These are phyloP conservation scores for Fonsecaea monophora DNA, from an alignment of 2,329 filamentous ascomycete genomes.

Conservation along the genomic window DNA sequence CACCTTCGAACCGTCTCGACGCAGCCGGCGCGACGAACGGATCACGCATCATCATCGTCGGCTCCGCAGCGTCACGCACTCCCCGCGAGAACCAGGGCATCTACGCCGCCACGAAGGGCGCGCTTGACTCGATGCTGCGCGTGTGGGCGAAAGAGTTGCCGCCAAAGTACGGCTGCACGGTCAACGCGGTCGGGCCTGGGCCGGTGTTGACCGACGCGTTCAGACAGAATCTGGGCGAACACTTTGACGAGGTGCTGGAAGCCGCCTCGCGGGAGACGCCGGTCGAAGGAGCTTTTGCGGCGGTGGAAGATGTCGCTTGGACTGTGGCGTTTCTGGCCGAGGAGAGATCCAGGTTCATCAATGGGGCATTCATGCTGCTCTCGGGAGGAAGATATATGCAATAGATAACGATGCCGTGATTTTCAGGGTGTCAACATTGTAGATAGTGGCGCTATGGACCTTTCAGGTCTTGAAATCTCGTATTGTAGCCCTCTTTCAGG, in stretches of 20 bases:
- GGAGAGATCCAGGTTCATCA: constrained; percentile 57
- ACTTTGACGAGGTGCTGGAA: constrained; percentile 52
- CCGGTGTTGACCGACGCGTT: constrained; percentile 43
- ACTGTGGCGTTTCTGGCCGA: constrained; percentile 56
- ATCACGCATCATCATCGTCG: constrained; percentile 52
- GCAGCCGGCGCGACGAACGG: constrained; percentile 22
- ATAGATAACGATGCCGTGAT: too few species aligned
- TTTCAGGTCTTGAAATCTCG: too few species aligned
- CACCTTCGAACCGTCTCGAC: neutral
- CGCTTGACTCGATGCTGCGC: constrained; percentile 50
- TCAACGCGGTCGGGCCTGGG: constrained; percentile 44
- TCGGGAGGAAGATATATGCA: too few species aligned
- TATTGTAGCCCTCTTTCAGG: too few species aligned
- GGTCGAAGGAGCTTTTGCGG: too few species aligned
- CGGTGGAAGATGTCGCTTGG: constrained; percentile 54
- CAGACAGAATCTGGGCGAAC: constrained; percentile 48
- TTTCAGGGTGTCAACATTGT: too few species aligned
- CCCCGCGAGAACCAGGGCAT: constrained; percentile 45
- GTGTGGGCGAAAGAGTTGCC: constrained; percentile 39
- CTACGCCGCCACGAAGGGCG: constrained; percentile 51
- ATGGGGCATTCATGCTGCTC: constrained; percentile 44
- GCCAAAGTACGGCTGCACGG: constrained; percentile 43
- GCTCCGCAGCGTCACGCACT: constrained; percentile 51
- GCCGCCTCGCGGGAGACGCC: constrained; percentile 50
- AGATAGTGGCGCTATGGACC: too few species aligned